A percentile compares a stretch with the other conserved stretches of the same genome.
Evolutionary conservation across 2,329 filamentous ascomycete species (phyloP).

Genomic region (Amauroascus verrucosus): DNA sequence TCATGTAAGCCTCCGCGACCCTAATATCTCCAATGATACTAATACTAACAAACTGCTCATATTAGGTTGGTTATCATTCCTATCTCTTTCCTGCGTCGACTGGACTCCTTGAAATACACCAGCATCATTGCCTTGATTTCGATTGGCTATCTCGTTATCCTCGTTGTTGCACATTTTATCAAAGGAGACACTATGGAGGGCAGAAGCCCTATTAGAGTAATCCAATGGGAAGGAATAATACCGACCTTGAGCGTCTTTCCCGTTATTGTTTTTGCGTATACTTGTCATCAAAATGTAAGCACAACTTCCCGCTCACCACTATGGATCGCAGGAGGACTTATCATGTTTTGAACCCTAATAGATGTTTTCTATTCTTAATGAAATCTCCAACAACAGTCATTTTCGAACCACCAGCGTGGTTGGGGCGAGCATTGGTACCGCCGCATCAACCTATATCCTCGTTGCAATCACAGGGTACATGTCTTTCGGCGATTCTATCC

Average conservation of each 20-base stretch:
- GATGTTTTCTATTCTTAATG: constrained; percentile 99
- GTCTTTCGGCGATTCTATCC: constrained; percentile 81
- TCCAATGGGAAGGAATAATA: constrained; percentile 70
- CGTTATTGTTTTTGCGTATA: constrained; percentile 98
- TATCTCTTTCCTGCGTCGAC: constrained; percentile 75
- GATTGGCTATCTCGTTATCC: constrained; percentile 84
- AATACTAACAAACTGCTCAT: neutral
- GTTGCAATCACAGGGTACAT: constrained; percentile 93
- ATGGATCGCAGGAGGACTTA: neutral
- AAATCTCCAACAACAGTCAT: constrained; percentile 77
- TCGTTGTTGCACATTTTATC: constrained; percentile 87
- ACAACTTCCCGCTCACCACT: neutral
- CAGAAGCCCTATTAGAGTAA: constrained; percentile 62
- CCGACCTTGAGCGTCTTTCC: constrained; percentile 76
- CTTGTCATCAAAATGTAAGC: constrained; percentile 89
- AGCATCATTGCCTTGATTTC: constrained; percentile 83
- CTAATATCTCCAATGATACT: neutral
- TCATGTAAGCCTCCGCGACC: constrained; percentile 54
- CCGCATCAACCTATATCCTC: constrained; percentile 76
- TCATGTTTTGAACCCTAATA: constrained; percentile 28
- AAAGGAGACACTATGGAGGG: constrained; percentile 64
- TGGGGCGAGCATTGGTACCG: constrained; percentile 71
- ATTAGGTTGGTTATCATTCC: constrained; percentile 79
- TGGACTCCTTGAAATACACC: constrained; percentile 96
- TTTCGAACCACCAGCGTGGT: constrained; percentile 70